Conservation (phyloP, 1,284 basidiomycete genomes). For the Sanguinoderma infundibulare region DNA sequence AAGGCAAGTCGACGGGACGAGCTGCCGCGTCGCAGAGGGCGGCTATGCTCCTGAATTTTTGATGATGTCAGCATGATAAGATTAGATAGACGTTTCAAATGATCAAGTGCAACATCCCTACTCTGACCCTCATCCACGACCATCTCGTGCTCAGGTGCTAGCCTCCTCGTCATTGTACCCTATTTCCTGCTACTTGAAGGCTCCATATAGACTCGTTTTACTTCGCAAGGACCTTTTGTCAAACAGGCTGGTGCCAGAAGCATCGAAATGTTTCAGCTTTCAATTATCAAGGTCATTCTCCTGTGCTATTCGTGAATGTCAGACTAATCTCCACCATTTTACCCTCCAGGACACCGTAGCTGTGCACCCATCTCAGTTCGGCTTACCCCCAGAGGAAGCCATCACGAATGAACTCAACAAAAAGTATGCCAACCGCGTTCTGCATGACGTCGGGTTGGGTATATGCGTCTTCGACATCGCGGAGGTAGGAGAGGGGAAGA, state of each 20-base stretch:
- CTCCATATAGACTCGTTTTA: no score
- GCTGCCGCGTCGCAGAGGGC: constrained; percentile 2
- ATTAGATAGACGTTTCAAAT: constrained; percentile 26
- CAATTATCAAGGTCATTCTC: constrained; percentile 56
- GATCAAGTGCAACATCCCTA: no score
- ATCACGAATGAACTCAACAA: constrained; percentile 84
- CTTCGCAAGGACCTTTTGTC: no score
- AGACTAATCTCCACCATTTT: no score
- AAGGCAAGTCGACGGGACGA: constrained; percentile 13
- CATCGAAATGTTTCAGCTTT: constrained; percentile 64
- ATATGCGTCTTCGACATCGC: constrained; percentile 89
- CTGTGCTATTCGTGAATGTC: constrained; percentile 18
- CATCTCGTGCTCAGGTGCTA: no score
- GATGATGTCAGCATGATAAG: constrained; percentile 21
- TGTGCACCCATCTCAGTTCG: constrained; percentile 79
- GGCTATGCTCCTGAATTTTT: constrained; percentile 18
- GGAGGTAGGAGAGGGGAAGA: constrained; percentile 88
- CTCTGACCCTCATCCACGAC: no score
- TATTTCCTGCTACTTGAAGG: no score
- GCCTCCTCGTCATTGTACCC: no score
- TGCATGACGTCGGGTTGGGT: constrained; percentile 93
- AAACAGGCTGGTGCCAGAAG: no score
- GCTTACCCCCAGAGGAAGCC: constrained; percentile 70
- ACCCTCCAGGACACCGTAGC: constrained; percentile 73
- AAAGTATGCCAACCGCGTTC: constrained; percentile 92